Conservation (phyloP, 768 basidiomycete genomes). For the Amanita thiersii region DNA sequence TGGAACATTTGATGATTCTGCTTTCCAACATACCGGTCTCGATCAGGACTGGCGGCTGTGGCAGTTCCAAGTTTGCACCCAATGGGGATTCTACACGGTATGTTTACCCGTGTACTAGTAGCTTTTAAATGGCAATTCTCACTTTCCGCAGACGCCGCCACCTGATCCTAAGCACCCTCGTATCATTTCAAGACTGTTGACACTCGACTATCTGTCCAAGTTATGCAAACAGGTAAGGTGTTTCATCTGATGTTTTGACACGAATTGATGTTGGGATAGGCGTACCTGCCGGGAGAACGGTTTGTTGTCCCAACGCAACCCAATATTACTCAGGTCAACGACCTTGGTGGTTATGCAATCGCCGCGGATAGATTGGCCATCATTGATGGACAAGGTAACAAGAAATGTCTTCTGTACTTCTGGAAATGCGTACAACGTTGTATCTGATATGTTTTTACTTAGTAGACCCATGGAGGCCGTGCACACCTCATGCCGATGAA, state of each 20-base stretch:
- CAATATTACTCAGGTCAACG: constrained; percentile 77
- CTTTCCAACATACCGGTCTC: constrained; percentile 54
- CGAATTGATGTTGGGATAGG: no score
- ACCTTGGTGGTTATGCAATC: constrained; percentile 74
- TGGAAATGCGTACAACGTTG: neutral
- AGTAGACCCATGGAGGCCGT: constrained; percentile 91
- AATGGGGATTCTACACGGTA: constrained; percentile 93
- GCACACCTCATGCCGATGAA: constrained; percentile 73
- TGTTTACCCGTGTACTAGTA: constrained; percentile 12
- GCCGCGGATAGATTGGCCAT: constrained; percentile 78
- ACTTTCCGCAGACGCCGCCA: constrained; percentile 56
- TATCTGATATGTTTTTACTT: neutral
- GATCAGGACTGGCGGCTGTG: constrained; percentile 80
- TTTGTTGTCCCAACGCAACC: constrained; percentile 67
- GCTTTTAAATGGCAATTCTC: neutral
- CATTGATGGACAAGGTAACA: constrained; percentile 77
- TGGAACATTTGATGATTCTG: constrained; percentile 65
- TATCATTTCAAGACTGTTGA: constrained; percentile 74
- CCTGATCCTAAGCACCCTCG: constrained; percentile 61
- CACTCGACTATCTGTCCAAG: constrained; percentile 30
- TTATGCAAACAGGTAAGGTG: constrained; percentile 23
- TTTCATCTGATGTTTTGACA: no score
- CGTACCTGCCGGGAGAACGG: constrained; percentile 70
- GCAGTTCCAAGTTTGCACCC: constrained; percentile 87
- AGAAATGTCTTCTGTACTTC: constrained; percentile 2